These are phyloP conservation scores for Moricandia moricandioides DNA, from an alignment of 345 rosid genomes.

Conservation along the genomic window DNA sequence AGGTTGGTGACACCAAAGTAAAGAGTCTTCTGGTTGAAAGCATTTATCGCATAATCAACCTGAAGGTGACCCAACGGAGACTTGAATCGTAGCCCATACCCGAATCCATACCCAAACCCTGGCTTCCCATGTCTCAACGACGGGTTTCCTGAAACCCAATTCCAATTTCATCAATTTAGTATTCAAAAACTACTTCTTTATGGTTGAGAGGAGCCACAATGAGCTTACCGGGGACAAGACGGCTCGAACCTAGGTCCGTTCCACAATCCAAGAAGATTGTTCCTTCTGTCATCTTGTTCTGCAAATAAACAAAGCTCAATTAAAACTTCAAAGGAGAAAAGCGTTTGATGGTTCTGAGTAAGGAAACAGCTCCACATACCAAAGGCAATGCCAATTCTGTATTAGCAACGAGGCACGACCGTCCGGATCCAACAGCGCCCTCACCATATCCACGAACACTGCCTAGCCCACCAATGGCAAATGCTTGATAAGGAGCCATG, in stretches of 20 bases:
- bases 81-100: slow-evolving; percentile 68
- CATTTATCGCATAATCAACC: slow-evolving; percentile 66
- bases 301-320: slow-evolving; percentile 27
- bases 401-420: slow-evolving; percentile 88
- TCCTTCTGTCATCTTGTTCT: slow-evolving; percentile 72
- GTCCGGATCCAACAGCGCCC: slow-evolving; percentile 92
- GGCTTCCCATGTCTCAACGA: slow-evolving; percentile 80
- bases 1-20: slow-evolving; percentile 85
- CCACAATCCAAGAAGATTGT: slow-evolving; percentile 70
- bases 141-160: slow-evolving; percentile 74
- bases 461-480: slow-evolving; percentile 86
- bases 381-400: slow-evolving; percentile 72
- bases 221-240: slow-evolving; percentile 68
- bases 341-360: neutral
- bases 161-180: neutral
- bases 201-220: neutral
- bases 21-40: slow-evolving; percentile 73
- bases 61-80: slow-evolving; percentile 67
- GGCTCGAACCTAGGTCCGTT: slow-evolving; percentile 70
- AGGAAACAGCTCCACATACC: slow-evolving; percentile 45
- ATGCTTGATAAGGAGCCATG: slow-evolving; percentile 99
- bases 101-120: slow-evolving; percentile 76
- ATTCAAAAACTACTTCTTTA: neutral
- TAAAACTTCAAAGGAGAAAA: neutral
- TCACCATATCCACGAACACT: slow-evolving; percentile 95